A percentile compares a stretch with the other conserved stretches of the same genome.
Conservation (phyloP, 805 yeast genomes). For the Candida palmyrensis region DNA sequence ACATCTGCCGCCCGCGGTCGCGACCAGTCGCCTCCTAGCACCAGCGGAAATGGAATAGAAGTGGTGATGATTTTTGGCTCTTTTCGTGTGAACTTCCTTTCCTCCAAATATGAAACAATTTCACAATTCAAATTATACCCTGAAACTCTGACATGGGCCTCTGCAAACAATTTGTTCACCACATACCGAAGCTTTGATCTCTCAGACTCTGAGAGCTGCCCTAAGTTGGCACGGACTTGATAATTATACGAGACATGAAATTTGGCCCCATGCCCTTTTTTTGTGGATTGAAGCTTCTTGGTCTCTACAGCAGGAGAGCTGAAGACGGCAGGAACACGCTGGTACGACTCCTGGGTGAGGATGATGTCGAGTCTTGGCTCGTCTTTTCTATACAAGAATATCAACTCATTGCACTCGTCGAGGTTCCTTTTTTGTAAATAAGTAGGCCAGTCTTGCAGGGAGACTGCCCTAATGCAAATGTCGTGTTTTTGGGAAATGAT, state of each 20-base stretch:
- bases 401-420: too few relatives aligned
- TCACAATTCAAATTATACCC: conserved; percentile 1
- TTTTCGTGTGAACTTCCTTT: not conserved
- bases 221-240: conserved; percentile 6
- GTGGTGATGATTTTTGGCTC: not conserved
- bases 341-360: conserved; percentile 2
- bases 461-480: too few relatives aligned
- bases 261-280: conserved; percentile 17
- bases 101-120: not conserved
- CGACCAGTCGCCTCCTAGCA: not conserved
- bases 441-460: too few relatives aligned
- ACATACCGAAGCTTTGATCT: conserved; percentile 2
- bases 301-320: conserved; percentile 3
- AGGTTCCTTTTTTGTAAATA: too few relatives aligned
- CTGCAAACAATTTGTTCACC: conserved; percentile 3
- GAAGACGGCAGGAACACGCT: conserved; percentile 2
- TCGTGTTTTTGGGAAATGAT: too few relatives aligned
- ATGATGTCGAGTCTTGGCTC: not conserved
- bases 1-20: not conserved
- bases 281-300: conserved; percentile 9
- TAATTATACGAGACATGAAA: conserved; percentile 9
- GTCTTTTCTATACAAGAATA: too few relatives aligned
- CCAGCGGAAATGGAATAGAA: not conserved
- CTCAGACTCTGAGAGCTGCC: conserved; percentile 5
- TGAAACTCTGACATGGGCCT: conserved; percentile 2